Evolutionary conservation across 257 asterid genomes (phyloP).

Genomic region (Ophiorrhiza pumila): DNA sequence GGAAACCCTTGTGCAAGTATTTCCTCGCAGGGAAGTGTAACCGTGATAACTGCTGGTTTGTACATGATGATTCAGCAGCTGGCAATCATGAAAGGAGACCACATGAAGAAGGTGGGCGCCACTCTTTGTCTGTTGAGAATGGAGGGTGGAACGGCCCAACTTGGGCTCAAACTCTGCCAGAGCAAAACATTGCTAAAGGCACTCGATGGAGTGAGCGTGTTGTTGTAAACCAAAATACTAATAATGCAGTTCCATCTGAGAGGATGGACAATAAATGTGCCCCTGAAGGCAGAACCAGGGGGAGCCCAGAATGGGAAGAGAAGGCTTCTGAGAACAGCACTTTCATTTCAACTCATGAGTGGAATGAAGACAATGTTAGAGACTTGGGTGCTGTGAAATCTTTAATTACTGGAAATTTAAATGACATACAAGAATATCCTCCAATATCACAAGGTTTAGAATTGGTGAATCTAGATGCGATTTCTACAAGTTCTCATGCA

Average conservation of each 20-base stretch:
- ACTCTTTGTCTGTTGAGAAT: conserved; percentile 29
- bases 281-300: conserved; percentile 33
- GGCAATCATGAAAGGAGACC: conserved; percentile 36
- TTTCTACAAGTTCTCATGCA: conserved; percentile 24
- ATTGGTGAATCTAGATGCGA: conserved; percentile 27
- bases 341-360: conserved; percentile 26
- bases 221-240: conserved; percentile 23
- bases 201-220: conserved; percentile 40
- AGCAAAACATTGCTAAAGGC: conserved; percentile 26
- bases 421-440: conserved; percentile 26
- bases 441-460: conserved; percentile 28
- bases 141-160: conserved; percentile 38
- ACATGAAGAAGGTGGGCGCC: conserved; percentile 36
- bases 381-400: conserved; percentile 31
- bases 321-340: conserved; percentile 26
- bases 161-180: conserved; percentile 39
- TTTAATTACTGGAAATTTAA: conserved; percentile 23
- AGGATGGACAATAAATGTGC: conserved; percentile 31
- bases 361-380: conserved; percentile 30
- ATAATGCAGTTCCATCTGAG: conserved; percentile 25
- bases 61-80: conserved; percentile 48
- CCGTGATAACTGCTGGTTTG: conserved; percentile 58
- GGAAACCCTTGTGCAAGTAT: conserved; percentile 54
- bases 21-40: conserved; percentile 69
- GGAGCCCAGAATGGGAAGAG: conserved; percentile 23